Base-by-base conservation (phyloP, 768 basidiomycete genomes). In the Amanita rubescens region DNA sequence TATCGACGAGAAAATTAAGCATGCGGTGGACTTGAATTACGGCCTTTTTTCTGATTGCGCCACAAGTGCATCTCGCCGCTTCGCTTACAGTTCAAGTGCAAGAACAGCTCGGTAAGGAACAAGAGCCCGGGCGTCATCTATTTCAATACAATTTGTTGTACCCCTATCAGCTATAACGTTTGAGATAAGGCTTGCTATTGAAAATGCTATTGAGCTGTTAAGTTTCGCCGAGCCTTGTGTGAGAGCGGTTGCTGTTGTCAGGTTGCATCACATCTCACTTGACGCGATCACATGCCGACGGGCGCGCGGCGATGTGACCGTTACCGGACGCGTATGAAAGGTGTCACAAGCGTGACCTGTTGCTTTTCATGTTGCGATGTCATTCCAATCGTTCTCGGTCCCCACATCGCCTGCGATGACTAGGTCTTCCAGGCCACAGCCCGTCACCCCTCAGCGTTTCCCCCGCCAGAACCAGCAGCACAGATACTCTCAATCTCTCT, bases 391-490 rank as follows among this genome's bases (percentile, higher is more conserved):
- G 56, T 67, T 66, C 62, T 76, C 75, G 30, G 75, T 76, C 57
- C 75, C 75, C 57, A 69, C 75, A 62, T 76, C 75, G 65, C 75
- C 75, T 54, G 69, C 70, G 57, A 69, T 71, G 64, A 61, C 71
- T 54, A 72, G 73, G 64, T 68, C 71, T 46, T 57, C 65, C 39
- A 75, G 69, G 65, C 62, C 61, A 54, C 67, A 70, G 57, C 85
- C 85, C 46, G 76, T 81, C 46, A 87, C 85, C 32, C 85, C 85
- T 41, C 85, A 85, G 66, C 80, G 85, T 59, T 69, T 75, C 63
- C 65, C 75, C 51, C 75, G 76, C 50, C 75, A 76, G 35, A 69
- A 69, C 45, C 54, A 55, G 27, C 46, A 37, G 12, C 73, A 75
- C 56, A 71, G 71, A 45, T 69, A 74, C 58, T 71, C 75, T 20